Evolutionary conservation across 352 stramenopile species (phyloP), one percentile per base, ranked within the genome.

Genomic region (Pythium pectinolyticum): DNA sequence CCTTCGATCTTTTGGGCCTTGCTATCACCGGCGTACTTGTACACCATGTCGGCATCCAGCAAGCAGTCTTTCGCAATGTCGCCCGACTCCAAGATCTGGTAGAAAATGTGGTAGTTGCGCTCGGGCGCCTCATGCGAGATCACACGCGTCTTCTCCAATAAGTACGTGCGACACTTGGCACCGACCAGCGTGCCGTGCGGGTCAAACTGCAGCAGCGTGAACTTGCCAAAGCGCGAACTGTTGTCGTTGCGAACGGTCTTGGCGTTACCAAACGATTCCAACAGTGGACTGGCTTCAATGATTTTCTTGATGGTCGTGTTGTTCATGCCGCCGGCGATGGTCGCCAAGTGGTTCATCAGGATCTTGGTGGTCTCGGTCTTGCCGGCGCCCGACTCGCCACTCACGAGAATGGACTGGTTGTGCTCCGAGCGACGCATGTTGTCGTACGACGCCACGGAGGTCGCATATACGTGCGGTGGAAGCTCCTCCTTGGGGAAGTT

Each of bases 201-300:
- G 59, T 94, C 88, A 65, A 99, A 99, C 56, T 96, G 81, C 25
- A 99, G 83, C 69, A 99, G 88, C 68, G 97, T 99, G 69, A 97
- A 99, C 70, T 98, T 98, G 51, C 96, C 96, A 74, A 99, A 99
- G 31, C 96, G 88, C 67, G 71, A 91, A 28, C 90, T 98, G 71
- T 99, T 99, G 78, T 98, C 92, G 77, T 99, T 99, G n/a, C 96
- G 80, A 17, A 98, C 80, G 0, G 96, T 99, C 69, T 97, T 97
- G 59, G 96, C 96, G 72, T 99, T 99, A 68, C 97, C 97, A 75
- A 99, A 99, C 12, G 92, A 94, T 80, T 99, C 97, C 2, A 99
- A 81, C 43, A 99, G 81, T n/a, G 97, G 97, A 77, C 99, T 99
- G 20, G 96, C 96, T 56, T 97, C 94, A 25, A 99, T 88, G 52